phyloP scores from a whole-genome alignment of 805 yeast genomes.

The Teunomyces kruisii region DNA sequence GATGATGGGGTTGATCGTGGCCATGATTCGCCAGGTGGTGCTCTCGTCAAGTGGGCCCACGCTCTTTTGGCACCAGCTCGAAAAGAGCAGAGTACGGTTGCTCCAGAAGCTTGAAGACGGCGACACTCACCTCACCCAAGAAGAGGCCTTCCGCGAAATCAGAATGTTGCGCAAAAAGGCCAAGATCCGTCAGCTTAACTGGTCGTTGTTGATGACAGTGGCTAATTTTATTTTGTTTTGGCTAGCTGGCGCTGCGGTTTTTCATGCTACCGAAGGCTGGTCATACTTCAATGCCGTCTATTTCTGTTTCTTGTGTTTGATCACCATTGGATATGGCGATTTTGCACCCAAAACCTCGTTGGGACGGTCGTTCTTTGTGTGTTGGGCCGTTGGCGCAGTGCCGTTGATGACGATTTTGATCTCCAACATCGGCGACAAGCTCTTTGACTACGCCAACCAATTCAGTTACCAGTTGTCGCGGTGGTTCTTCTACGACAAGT shows the following conservation, averaged over 20 bases:
- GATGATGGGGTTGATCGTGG: constrained; percentile 69
- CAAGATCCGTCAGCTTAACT: constrained; percentile 32
- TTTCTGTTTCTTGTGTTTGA: constrained; percentile 70
- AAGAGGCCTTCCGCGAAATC: constrained; percentile 58
- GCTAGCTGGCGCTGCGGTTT: constrained; percentile 71
- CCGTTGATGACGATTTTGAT: constrained; percentile 85
- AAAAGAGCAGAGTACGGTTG: constrained; percentile 42
- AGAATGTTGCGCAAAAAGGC: constrained; percentile 48
- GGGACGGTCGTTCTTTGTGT: constrained; percentile 70
- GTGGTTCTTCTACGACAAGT: constrained; percentile 5
- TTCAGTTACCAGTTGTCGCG: constrained; percentile 11
- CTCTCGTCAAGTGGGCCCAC: constrained; percentile 62
- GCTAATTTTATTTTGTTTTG: constrained; percentile 56
- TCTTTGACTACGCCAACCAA: constrained; percentile 32
- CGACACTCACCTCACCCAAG: constrained; percentile 29
- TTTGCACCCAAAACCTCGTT: constrained; percentile 60
- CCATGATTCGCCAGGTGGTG: constrained; percentile 66
- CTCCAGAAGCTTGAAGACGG: constrained; percentile 20
- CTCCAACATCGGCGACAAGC: constrained; percentile 66
- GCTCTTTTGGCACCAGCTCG: constrained; percentile 64
- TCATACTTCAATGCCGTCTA: constrained; percentile 68
- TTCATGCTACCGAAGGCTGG: constrained; percentile 67
- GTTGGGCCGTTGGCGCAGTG: constrained; percentile 81
- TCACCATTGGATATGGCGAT: constrained; percentile 88
- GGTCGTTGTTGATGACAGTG: constrained; percentile 41